Percentiles rank a stretch among this genome's conserved stretches.
phyloP scores from a whole-genome alignment of 352 stramenopile genomes.

The Phytophthora sp. region DNA sequence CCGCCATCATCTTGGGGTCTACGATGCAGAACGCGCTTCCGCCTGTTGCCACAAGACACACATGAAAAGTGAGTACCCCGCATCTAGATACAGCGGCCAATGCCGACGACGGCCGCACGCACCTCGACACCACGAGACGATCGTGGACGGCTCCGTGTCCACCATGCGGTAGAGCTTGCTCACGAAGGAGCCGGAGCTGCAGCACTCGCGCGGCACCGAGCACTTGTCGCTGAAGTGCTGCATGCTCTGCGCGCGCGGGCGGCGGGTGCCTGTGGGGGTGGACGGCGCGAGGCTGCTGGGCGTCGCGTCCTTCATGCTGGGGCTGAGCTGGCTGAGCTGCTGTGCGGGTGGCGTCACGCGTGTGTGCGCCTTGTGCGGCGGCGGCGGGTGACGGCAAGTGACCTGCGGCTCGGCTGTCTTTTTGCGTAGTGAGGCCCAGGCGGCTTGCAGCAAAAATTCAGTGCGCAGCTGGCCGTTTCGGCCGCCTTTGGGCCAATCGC shows the following conservation, averaged over 20 bases:
- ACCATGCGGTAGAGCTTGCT: slow-evolving; percentile 89
- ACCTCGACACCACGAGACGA: slow-evolving; percentile 86
- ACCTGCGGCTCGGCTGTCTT: slow-evolving; percentile 43
- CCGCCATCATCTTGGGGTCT: slow-evolving; percentile 88
- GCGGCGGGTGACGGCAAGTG: slow-evolving; percentile 15
- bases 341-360: slow-evolving; percentile 12
- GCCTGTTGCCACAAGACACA: slow-evolving; percentile 33
- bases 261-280: slow-evolving; percentile 26
- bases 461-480: slow-evolving; percentile 30
- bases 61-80: background rate
- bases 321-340: background rate
- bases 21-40: slow-evolving; percentile 92
- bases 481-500: slow-evolving; percentile 19
- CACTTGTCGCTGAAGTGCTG: slow-evolving; percentile 48
- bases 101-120: background rate
- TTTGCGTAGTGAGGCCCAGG: slow-evolving; percentile 66
- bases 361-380: background rate
- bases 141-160: slow-evolving; percentile 77
- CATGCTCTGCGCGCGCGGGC: slow-evolving; percentile 58
- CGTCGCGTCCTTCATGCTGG: slow-evolving; percentile 37
- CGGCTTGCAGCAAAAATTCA: slow-evolving; percentile 36
- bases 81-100: no score
- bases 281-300: background rate
- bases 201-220: slow-evolving; percentile 47
- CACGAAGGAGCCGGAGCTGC: slow-evolving; percentile 80